Base-by-base conservation (phyloP, 768 basidiomycete genomes). In the Kwoniella mangroviensis region DNA sequence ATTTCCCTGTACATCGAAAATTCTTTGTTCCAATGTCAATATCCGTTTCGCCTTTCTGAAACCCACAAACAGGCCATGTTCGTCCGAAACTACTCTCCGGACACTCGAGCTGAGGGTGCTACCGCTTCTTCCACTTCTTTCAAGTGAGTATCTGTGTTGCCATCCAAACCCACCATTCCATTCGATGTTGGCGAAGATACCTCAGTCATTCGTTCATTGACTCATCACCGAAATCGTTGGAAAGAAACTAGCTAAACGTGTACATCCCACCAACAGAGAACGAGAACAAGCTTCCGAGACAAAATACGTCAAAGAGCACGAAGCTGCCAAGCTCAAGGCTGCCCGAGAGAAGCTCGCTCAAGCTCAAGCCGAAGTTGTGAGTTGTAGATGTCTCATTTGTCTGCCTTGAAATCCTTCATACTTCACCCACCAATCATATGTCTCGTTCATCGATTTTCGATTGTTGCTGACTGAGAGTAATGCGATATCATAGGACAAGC, bases 251-350 rank as follows among this genome's bases (percentile, higher is more conserved):
- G 6, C 34, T 34, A 34, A 34, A 34, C 34, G 34, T 34, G 6
- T 34, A 34, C 6, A 34, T 41, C 62, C 58, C 45, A 21, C 40
- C 19, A 15, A 13, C 65, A 78, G 76, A 26, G 49, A 81, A 41
- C 74, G 77, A 52, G 79, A 81, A 68, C 72, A 79, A 64, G 79
- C 79, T 53, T 72, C 77, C 71, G 79, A 81, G 64, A 71, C 75
- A 13, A 74, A 79, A 55, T 81, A 81, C 72, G 72, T 81, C 77
- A 68, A 63, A 43, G 73, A 75, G 71, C 62, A 70, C 57, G 79
- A 81, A 67, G 65, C 61, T 42, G 75, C 79, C 60, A 68, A 73
- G 63, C 65, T 79, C 49, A 76, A 77, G 73, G 62, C 67, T 61
- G 73, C 74, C 34, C 54, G 76, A 62, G 71, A 79, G 70, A 73